Percentiles rank a stretch among this genome's conserved stretches.
Conservation (phyloP, 208 protist genomes). For the Leishmania turanica region DNA sequence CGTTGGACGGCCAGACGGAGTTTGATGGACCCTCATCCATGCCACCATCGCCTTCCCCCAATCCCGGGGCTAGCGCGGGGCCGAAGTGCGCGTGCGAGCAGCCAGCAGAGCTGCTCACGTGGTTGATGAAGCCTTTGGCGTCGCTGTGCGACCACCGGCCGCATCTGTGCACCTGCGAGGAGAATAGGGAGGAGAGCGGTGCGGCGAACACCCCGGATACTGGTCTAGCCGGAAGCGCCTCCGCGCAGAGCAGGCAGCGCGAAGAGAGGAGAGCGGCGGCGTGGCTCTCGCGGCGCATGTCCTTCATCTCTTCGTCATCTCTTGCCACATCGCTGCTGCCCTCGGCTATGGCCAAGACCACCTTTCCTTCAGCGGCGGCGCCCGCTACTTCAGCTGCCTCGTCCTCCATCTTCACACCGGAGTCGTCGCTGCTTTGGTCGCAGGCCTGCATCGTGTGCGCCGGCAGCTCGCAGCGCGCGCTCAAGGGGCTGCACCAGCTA, state of each 20-base stretch:
- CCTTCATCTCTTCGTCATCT: constrained; percentile 25
- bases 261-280: not conserved
- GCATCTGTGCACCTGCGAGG: not conserved
- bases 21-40: not conserved
- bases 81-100: not conserved
- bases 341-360: not conserved
- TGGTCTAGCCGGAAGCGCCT: not conserved
- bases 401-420: not conserved
- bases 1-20: not conserved
- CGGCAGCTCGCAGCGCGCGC: constrained; percentile 11
- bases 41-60: not conserved
- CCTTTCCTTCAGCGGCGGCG: constrained; percentile 1
- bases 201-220: not conserved
- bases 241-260: not conserved
- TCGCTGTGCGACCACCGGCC: constrained; percentile 1
- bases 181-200: not conserved
- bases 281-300: constrained; percentile 24
- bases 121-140: constrained; percentile 2
- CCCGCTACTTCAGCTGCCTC: not conserved
- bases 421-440: constrained; percentile 11
- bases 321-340: not conserved
- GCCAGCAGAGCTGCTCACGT: constrained; percentile 4
- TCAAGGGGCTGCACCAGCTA: constrained; percentile 10
- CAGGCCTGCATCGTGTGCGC: constrained; percentile 7
- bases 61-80: not conserved